Percentiles rank a stretch among this genome's conserved stretches.
Evolutionary conservation across 2,329 filamentous ascomycete genomes (phyloP).

Genomic region (Colletotrichum caudatum): DNA sequence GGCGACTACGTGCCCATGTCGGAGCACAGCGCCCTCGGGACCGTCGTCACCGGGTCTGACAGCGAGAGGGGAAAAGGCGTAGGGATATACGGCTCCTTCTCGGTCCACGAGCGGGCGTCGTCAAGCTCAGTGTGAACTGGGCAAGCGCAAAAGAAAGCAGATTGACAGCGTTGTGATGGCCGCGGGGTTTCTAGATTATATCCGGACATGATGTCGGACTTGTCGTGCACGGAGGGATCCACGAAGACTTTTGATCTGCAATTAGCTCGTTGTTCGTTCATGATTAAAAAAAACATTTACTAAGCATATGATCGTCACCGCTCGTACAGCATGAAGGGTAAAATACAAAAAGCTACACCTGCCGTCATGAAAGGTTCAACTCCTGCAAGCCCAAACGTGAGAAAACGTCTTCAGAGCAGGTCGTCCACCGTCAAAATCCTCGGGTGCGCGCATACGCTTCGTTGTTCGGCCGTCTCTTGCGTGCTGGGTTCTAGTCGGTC

Average conservation of each 20-base stretch:
- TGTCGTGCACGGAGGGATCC: neutral
- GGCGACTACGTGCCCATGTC: conserved; percentile 42
- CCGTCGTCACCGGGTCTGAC: neutral
- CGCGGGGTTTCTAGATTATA: too few species aligned
- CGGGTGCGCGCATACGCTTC: neutral
- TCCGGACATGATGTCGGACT: neutral
- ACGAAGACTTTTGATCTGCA: neutral
- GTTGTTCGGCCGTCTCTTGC: neutral
- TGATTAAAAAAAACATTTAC: neutral
- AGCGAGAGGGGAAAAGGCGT: neutral
- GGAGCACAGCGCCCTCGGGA: conserved; percentile 6
- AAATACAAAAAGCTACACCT: neutral
- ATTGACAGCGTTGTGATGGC: neutral
- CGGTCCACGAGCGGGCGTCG: conserved; percentile 6
- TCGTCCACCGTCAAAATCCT: neutral
- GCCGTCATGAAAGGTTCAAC: neutral
- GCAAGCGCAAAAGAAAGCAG: neutral
- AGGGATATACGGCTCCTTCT: conserved; percentile 13
- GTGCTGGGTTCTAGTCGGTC: conserved; percentile 11
- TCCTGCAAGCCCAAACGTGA: too few species aligned
- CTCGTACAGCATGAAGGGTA: neutral
- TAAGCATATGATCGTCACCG: neutral
- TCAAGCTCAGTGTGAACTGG: neutral
- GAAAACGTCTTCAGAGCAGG: too few species aligned
- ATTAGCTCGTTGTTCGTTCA: too few species aligned